phyloP scores from a whole-genome alignment of 1,284 basidiomycete genomes.

The Thelephora terrestris region DNA sequence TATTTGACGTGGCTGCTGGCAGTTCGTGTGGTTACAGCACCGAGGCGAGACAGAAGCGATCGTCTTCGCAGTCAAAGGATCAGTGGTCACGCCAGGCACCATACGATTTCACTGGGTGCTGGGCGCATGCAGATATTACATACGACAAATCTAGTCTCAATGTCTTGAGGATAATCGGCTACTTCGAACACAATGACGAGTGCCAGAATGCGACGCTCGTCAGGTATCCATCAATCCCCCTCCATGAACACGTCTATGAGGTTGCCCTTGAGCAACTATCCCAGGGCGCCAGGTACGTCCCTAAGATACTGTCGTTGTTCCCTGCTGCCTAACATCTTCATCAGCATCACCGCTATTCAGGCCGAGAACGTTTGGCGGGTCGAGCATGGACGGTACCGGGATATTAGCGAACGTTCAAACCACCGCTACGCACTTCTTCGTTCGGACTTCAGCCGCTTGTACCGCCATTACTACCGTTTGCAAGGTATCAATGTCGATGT shows the following conservation, averaged over 20 bases:
- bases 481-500: slow-evolving; percentile 15
- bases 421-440: slow-evolving; percentile 9
- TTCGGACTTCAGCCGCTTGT: slow-evolving; percentile 14
- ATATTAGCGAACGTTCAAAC: slow-evolving; percentile 3
- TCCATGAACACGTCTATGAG: slow-evolving; percentile 7
- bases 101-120: slow-evolving; percentile 8
- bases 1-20: background rate
- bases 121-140: slow-evolving; percentile 7
- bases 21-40: slow-evolving; percentile 8
- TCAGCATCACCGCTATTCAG: slow-evolving; percentile 11
- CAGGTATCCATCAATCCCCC: slow-evolving; percentile 2
- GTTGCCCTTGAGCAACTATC: slow-evolving; percentile 2
- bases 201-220: slow-evolving; percentile 1
- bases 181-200: slow-evolving; percentile 8
- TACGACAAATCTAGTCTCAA: background rate
- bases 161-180: slow-evolving; percentile 5
- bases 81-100: slow-evolving; percentile 4
- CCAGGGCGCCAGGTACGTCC: slow-evolving; percentile 3
- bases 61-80: background rate
- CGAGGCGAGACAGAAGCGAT: slow-evolving; percentile 3
- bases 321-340: background rate
- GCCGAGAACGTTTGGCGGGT: slow-evolving; percentile 6
- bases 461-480: slow-evolving; percentile 12
- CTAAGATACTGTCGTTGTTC: background rate
- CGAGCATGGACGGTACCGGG: slow-evolving; percentile 3